A percentile compares a stretch with the other conserved stretches of the same genome.
These are phyloP conservation scores for Aspergillus viridinutans DNA, from an alignment of 2,329 filamentous ascomycete species.

Conservation along the genomic window DNA sequence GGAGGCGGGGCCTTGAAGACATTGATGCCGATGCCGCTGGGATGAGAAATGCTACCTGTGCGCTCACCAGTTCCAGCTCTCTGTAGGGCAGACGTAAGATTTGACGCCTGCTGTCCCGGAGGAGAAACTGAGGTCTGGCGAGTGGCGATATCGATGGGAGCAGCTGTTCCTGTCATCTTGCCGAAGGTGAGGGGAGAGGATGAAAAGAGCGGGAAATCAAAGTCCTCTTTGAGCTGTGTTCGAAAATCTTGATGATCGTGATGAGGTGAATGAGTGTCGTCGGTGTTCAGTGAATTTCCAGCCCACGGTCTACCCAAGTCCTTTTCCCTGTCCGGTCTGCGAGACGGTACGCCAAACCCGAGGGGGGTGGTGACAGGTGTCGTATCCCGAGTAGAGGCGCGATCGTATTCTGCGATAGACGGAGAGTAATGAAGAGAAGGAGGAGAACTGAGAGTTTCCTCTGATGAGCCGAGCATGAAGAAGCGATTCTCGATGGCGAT, in stretches of 20 bases:
- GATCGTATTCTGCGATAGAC: slow-evolving; percentile 43
- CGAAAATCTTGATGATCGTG: slow-evolving; percentile 25
- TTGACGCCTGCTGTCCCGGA: slow-evolving; percentile 57
- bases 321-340: slow-evolving; percentile 42
- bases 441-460: slow-evolving; percentile 37
- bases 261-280: slow-evolving; percentile 29
- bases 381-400: slow-evolving; percentile 49
- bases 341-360: slow-evolving; percentile 42
- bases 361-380: slow-evolving; percentile 48
- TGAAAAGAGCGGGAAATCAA: slow-evolving; percentile 39
- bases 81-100: slow-evolving; percentile 59
- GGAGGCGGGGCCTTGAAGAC: slow-evolving; percentile 38
- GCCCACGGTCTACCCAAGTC: slow-evolving; percentile 44
- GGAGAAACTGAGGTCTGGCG: slow-evolving; percentile 57
- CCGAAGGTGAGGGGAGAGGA: slow-evolving; percentile 27
- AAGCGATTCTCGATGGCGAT: slow-evolving; percentile 28
- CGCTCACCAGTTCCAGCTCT: slow-evolving; percentile 42
- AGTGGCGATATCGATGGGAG: slow-evolving; percentile 58
- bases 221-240: slow-evolving; percentile 30
- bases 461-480: slow-evolving; percentile 53
- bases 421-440: slow-evolving; percentile 51
- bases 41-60: slow-evolving; percentile 42
- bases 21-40: slow-evolving; percentile 36
- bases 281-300: slow-evolving; percentile 33
- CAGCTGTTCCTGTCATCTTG: slow-evolving; percentile 51